Base-by-base conservation (phyloP, 1,284 basidiomycete species). In the Moniliophthora roreri region DNA sequence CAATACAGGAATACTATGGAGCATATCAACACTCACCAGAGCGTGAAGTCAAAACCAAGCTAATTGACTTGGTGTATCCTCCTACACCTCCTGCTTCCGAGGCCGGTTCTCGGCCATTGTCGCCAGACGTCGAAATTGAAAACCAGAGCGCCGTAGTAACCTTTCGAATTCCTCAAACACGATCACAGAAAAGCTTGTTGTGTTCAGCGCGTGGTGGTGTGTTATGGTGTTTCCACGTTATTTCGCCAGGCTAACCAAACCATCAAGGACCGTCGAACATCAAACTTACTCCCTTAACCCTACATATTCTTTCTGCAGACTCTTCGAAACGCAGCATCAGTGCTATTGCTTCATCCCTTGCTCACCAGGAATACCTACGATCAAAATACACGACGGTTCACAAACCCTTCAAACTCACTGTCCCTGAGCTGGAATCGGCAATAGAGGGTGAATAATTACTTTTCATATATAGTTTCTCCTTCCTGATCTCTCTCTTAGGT, bases 41-140 rank as follows among this genome's bases (percentile, higher is more conserved):
- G 23, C 21, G 18, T 21, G 8, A 9, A 52, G 60, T 37, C 60
- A 66, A 41, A 63, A 62, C 34, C 55, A 59, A n/a, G 63, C 67
- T 7, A 66, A 71, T 51, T 72, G 77, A 44, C 76, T 74, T 23
- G 75, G 74, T 44, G 62, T 89, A 83, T 63, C 87, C 87, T 39
- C 71, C 81, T 50, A 91, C 88, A 0, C 88, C 88, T 23, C 88
- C 88, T 2, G 70, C 78, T 18, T 89, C 88, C 7, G 87, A 89
- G 60, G 80, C 85, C 20, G 80, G 78, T 23, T 87, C 84, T 5
- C 75, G 81, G 56, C 75, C 80, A 18, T 68, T 82, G 23, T 84
- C 85, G 1, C 83, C 84, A 9, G 57, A 61, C 20, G 16, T 61
- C 8, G 57, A 61, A 18, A 16, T 61, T 9, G 36, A 36, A 16